Evolutionary conservation across 306 rosid species (phyloP).

Genomic region (Pyrus bretschneideri): DNA sequence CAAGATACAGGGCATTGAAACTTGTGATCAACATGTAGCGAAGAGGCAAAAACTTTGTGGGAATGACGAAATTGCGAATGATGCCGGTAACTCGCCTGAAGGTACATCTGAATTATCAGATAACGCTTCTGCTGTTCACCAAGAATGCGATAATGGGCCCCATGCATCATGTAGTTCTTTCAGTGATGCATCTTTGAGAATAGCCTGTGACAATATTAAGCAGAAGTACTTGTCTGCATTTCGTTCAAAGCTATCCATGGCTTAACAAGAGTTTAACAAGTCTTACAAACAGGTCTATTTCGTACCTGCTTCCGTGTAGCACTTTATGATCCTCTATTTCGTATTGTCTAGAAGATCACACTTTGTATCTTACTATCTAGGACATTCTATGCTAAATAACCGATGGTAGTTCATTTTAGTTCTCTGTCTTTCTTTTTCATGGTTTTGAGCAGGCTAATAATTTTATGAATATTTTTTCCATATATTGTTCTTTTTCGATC

Average conservation of each 20-base stretch:
- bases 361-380: not conserved
- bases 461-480: not conserved
- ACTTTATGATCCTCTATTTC: not conserved
- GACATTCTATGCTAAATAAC: not conserved
- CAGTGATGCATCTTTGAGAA: constrained; percentile 29
- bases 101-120: constrained; percentile 21
- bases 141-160: constrained; percentile 21
- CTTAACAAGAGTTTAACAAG: constrained; percentile 71
- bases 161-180: constrained; percentile 26
- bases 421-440: not conserved
- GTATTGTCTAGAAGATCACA: not conserved
- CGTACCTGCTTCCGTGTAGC: constrained; percentile 6
- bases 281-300: constrained; percentile 56
- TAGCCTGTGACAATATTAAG: constrained; percentile 54
- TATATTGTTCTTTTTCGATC: not conserved
- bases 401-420: not conserved
- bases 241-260: constrained; percentile 55
- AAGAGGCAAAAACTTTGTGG: constrained; percentile 63
- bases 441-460: not conserved
- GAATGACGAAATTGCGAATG: constrained; percentile 22
- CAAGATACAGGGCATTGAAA: constrained; percentile 33
- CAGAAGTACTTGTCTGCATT: constrained; percentile 71
- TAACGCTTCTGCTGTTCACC: constrained; percentile 22
- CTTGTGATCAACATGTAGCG: constrained; percentile 32
- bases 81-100: constrained; percentile 29